Conservation (phyloP, 78 protist species). For the Dictyostelium intermedium region DNA sequence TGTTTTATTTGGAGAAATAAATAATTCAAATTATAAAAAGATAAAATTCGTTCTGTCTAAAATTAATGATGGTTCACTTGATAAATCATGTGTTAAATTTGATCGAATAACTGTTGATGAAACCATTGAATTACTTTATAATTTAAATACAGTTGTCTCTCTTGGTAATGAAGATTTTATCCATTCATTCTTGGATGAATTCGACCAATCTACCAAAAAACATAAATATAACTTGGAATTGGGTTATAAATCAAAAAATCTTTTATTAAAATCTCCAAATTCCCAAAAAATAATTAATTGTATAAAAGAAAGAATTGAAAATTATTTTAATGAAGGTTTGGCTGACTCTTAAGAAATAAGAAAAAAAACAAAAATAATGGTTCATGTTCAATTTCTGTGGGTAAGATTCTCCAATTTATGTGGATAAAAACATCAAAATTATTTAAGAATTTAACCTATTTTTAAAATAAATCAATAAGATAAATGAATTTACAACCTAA, state of each 20-base stretch:
- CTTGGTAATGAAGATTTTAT: neutral
- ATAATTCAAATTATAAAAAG: too few relatives aligned
- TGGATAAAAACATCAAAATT: too few relatives aligned
- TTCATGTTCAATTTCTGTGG: too few relatives aligned
- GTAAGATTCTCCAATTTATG: too few relatives aligned
- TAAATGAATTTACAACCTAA: too few relatives aligned
- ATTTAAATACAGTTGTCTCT: neutral
- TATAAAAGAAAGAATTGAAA: neutral
- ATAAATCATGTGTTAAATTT: neutral
- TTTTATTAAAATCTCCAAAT: neutral
- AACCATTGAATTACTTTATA: neutral
- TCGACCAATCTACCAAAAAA: neutral
- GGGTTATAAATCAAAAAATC: neutral
- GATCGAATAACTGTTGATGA: too few relatives aligned
- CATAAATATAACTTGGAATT: neutral
- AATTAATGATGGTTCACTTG: neutral
- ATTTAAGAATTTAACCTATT: too few relatives aligned
- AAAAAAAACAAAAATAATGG: too few relatives aligned
- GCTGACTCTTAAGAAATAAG: too few relatives aligned
- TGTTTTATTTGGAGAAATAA: too few relatives aligned
- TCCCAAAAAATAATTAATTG: too few relatives aligned
- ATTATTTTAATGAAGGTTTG: neutral
- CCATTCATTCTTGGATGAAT: neutral
- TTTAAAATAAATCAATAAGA: too few relatives aligned
- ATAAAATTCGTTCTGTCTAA: neutral